Base-by-base conservation (phyloP, 2,329 filamentous ascomycete genomes). In the Cucurbitaria berberidis region DNA sequence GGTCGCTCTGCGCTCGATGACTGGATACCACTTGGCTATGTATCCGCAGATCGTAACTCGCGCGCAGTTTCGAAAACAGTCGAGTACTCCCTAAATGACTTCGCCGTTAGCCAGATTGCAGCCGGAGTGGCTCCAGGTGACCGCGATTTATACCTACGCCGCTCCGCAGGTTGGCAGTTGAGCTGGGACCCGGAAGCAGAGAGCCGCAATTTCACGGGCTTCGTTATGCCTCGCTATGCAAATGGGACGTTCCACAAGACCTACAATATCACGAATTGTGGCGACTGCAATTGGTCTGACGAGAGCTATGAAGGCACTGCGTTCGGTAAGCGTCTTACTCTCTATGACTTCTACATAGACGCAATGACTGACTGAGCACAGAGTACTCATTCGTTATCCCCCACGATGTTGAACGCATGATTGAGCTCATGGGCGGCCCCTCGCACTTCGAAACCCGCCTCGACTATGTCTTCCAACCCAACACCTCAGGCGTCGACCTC, bases 331-430 rank as follows among this genome's bases (percentile, higher is more conserved):
- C 45, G 5, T 4, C 21, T 21, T 8, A 22, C 8, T 3, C 30
- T 1, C 11, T 13, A 3, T n/a, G 5, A 10, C 9, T 13, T 34
- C 30, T 13, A 5, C 30, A n/a, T 34, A 13, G 30, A n/a, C 30
- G 8, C 24, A n/a, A n/a, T n/a, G 13, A 16, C 30, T 34, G 13
- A 34, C 19, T 5, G 1, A 15, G 1, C 1, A 7, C 16, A 68
- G 76, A 79, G 45, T 80, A 80, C 53, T 76, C 73, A 1, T 79
- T 78, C 48, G 75, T 75, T 1, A 67, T 78, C 6, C 77, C 77
- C 1, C 76, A 78, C 48, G 77, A 80, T 39, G 68, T 78, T 44
- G 59, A 72, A 18, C 74, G 72, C 3, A 62, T 80, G 16, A 79
- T 80, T 32, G 53, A 71, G 1, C 73, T 78, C 47, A 78, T 78